Percentiles rank a stretch among this genome's conserved stretches.
Evolutionary conservation across 164 flowering plant genomes (phyloP).

Genomic region (Cinnamomum chago): DNA sequence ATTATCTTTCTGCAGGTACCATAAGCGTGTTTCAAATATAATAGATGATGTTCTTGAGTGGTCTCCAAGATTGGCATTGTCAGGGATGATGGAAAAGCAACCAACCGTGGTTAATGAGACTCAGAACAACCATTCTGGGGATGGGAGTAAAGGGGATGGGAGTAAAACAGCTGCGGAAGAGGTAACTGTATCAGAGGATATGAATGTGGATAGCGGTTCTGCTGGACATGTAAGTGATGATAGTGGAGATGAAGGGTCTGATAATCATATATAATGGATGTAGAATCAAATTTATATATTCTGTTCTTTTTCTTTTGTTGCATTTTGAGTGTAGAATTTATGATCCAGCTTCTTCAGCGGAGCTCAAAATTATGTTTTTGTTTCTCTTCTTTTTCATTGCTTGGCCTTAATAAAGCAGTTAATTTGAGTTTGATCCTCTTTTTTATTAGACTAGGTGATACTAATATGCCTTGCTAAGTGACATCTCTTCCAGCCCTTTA

Average conservation of each 20-base stretch:
- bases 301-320: not conserved
- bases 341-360: not conserved
- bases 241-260: conserved; percentile 18
- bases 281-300: conserved; percentile 6
- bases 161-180: conserved; percentile 25
- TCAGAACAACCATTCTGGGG: conserved; percentile 33
- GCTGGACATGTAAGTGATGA: conserved; percentile 29
- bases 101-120: conserved; percentile 45
- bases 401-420: conserved; percentile 14
- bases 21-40: conserved; percentile 87
- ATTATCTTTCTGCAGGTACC: conserved; percentile 58
- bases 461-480: not conserved
- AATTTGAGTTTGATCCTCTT: not conserved
- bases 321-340: conserved; percentile 12
- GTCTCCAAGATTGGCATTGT: conserved; percentile 82
- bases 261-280: conserved; percentile 12
- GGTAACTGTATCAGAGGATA: conserved; percentile 15
- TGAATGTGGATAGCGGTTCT: conserved; percentile 17
- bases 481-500: too few relatives aligned
- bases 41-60: conserved; percentile 97
- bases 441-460: not conserved
- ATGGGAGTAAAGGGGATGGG: conserved; percentile 33
- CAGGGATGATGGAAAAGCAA: conserved; percentile 91
- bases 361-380: conserved; percentile 6
- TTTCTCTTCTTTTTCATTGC: too few relatives aligned